phyloP scores from a whole-genome alignment of 306 rosid genomes.

The Trichosanthes truncata region DNA sequence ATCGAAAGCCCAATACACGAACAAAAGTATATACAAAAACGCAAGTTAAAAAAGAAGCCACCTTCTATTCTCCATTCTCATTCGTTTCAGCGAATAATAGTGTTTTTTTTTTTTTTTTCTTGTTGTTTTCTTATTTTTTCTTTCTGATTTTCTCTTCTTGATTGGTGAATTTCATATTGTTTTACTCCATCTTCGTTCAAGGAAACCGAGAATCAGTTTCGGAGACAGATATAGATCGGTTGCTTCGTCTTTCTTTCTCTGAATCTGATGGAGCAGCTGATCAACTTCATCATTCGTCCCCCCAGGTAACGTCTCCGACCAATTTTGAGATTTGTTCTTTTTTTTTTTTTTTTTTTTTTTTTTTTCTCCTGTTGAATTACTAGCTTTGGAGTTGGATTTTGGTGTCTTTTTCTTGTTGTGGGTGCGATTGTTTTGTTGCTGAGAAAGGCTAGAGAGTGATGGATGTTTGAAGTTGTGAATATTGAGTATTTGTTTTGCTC shows the following conservation, averaged over 20 bases:
- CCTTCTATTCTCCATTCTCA: background rate
- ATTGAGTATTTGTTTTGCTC: background rate
- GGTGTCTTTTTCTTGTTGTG: background rate
- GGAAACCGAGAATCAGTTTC: background rate
- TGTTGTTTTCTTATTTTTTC: background rate
- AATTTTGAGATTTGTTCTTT: background rate
- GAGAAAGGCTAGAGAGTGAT: background rate
- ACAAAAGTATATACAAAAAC: background rate
- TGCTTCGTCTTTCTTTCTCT: background rate
- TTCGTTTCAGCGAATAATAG: background rate
- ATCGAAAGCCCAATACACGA: background rate
- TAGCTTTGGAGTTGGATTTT: background rate
- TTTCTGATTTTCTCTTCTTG: background rate
- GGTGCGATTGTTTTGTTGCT: background rate
- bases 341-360: background rate
- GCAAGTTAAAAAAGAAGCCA: background rate
- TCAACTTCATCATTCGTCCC: conserved; percentile 57
- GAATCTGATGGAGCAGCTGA: conserved; percentile 49
- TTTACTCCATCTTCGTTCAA: background rate
- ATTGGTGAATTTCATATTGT: background rate
- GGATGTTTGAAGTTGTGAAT: background rate
- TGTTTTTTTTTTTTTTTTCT: background rate
- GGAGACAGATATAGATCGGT: background rate
- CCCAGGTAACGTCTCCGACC: conserved; percentile 30
- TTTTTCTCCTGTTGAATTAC: background rate